Conservation (phyloP, 495 filamentous ascomycete species). For the Lasiosphaeria ovina region DNA sequence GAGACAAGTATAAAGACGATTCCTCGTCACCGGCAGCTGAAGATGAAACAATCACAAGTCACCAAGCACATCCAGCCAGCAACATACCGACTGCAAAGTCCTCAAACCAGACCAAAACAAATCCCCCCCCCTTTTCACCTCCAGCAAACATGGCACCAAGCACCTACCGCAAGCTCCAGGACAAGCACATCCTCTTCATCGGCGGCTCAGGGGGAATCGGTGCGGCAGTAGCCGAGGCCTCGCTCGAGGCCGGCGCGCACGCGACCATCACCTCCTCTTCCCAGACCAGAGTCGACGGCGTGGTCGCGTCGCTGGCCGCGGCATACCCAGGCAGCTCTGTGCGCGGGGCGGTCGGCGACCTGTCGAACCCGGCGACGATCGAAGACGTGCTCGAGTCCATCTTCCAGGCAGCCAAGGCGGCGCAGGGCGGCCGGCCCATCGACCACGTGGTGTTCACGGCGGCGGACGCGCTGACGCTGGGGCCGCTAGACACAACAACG, state of each 20-base stretch:
- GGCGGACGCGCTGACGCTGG: slow-evolving; percentile 40
- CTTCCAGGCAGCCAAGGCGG: slow-evolving; percentile 35
- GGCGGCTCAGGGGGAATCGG: slow-evolving; percentile 59
- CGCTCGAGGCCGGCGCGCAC: slow-evolving; percentile 47
- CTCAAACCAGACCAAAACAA: not conserved
- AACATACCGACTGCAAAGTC: not conserved
- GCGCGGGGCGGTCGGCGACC: slow-evolving; percentile 49
- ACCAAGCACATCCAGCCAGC: not conserved
- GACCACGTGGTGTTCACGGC: slow-evolving; percentile 67
- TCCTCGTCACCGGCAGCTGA: not conserved
- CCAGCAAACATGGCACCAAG: slow-evolving; percentile 9
- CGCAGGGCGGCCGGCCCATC: slow-evolving; percentile 32
- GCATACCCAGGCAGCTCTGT: slow-evolving; percentile 28
- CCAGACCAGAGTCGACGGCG: slow-evolving; percentile 36
- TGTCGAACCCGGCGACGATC: slow-evolving; percentile 45
- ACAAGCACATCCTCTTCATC: slow-evolving; percentile 49
- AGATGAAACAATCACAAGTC: not conserved
- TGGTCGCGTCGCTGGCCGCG: slow-evolving; percentile 43
- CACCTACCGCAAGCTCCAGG: slow-evolving; percentile 41
- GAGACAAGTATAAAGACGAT: not conserved
- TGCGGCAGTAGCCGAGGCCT: slow-evolving; percentile 50
- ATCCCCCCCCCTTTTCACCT: not conserved
- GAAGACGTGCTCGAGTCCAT: slow-evolving; percentile 43
- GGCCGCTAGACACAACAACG: slow-evolving; percentile 37
- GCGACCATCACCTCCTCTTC: slow-evolving; percentile 57